These are phyloP conservation scores for Fusarium sterilihyphosum DNA, from an alignment of 2,329 filamentous ascomycete genomes.

Conservation along the genomic window DNA sequence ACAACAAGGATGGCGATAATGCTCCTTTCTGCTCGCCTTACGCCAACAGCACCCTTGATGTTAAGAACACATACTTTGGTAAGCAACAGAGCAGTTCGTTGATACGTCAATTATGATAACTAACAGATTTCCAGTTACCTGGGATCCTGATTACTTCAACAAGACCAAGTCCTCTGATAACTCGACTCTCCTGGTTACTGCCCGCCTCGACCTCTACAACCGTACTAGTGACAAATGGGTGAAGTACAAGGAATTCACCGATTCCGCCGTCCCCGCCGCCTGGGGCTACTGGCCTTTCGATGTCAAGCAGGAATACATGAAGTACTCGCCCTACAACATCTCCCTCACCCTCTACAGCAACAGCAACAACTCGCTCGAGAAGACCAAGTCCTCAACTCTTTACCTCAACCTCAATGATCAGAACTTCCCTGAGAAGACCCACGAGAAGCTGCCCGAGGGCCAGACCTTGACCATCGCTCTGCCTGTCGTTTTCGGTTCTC, in stretches of 20 bases:
- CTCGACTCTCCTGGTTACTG: slow-evolving; percentile 44
- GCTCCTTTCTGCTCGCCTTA: slow-evolving; percentile 64
- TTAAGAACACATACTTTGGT: slow-evolving; percentile 63
- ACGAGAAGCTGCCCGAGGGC: slow-evolving; percentile 47
- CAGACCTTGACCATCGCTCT: slow-evolving; percentile 63
- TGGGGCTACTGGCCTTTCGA: slow-evolving; percentile 61
- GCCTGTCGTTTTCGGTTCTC: slow-evolving; percentile 59
- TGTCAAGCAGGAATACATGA: slow-evolving; percentile 52
- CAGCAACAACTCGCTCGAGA: slow-evolving; percentile 46
- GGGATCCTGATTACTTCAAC: slow-evolving; percentile 64
- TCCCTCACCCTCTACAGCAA: slow-evolving; percentile 57
- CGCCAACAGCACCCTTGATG: slow-evolving; percentile 54
- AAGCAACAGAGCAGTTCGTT: slow-evolving; percentile 21
- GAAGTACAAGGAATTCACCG: slow-evolving; percentile 49
- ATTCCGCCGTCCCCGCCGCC: slow-evolving; percentile 47
- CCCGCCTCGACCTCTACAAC: slow-evolving; percentile 56
- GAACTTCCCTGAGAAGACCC: slow-evolving; percentile 50
- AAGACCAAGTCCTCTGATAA: slow-evolving; percentile 52
- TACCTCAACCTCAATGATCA: slow-evolving; percentile 50
- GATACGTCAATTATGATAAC: neutral
- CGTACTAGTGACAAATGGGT: slow-evolving; percentile 49
- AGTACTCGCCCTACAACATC: slow-evolving; percentile 55
- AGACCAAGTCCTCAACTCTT: slow-evolving; percentile 54
- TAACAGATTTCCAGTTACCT: slow-evolving; percentile 57
- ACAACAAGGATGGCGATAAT: slow-evolving; percentile 57